Base-by-base conservation (phyloP, 257 asterid genomes). In the Agastache rugosa region DNA sequence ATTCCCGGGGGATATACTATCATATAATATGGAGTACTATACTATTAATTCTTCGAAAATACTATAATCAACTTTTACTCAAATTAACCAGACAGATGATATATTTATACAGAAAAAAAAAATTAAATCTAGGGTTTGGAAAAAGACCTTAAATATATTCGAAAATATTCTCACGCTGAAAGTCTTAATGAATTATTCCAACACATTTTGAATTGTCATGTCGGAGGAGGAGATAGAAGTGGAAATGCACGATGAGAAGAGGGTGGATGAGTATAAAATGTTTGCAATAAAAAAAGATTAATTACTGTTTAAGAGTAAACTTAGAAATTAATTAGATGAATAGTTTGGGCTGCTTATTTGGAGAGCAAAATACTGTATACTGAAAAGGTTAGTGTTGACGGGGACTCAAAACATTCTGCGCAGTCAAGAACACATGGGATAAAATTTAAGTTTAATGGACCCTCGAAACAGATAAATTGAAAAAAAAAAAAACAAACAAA, bases 301-400 rank as follows among this genome's bases (percentile, higher is more conserved):
- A 58, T 55, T 39, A 83, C 87, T 80, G 85, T 82, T 80, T 34
- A 54, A 9, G n/a, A 76, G 87, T 72, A 86, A 83, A 82, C 87
- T 51, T 44, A 61, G 31, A 9, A 53, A 74, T 61, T 41, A 29
- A n/a, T n/a, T n/a, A 47, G 27, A 62, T 6, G 48, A 47, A 63
- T 63, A 62, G 76, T 62, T 70, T 64, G 7, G 62, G 55, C 41
- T 54, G 67, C 88, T 84, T 77, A 64, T 79, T 79, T 79, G 71
- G 86, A 29, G 53, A 84, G 44, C 48, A 75, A 72, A 59, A 47
- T 54, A 84, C 85, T 89, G 82, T 79, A 20, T 64, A 74, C 56
- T 3, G 23, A 73, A 92, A 89, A 83, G 88, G 44, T 44, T 45
- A 70, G 75, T 69, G 75, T 77, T 81, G 79, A 73, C 77, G 54